Percentiles rank a stretch among this genome's conserved stretches.
phyloP scores from a whole-genome alignment of 441 rosid genomes.

The Corymbia calophylla region DNA sequence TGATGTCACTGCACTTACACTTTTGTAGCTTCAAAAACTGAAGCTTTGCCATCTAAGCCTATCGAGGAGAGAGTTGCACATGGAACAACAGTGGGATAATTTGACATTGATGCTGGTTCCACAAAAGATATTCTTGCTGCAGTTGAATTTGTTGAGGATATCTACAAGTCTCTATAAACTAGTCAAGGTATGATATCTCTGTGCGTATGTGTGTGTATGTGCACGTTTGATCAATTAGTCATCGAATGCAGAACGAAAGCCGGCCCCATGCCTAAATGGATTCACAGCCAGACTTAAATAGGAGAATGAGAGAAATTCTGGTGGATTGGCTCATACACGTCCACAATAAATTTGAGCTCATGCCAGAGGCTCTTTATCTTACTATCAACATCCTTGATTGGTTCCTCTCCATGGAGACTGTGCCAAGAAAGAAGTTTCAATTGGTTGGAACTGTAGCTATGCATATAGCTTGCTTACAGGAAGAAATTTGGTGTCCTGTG shows the following conservation, averaged over 20 bases:
- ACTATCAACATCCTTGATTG: rapidly evolving
- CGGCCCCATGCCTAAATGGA: neutral
- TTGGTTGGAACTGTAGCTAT: neutral
- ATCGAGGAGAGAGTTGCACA: neutral
- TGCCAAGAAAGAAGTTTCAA: neutral
- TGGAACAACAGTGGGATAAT: neutral
- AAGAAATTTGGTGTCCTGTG: neutral
- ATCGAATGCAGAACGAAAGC: neutral
- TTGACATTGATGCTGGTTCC: neutral
- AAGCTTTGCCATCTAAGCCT: neutral
- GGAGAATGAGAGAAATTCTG: neutral
- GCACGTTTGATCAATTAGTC: neutral
- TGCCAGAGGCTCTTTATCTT: neutral
- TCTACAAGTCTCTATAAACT: neutral
- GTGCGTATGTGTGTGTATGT: rapidly evolving
- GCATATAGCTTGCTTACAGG: neutral
- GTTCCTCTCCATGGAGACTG: neutral
- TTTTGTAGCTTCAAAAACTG: neutral
- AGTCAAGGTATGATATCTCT: neutral
- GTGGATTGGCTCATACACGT: rapidly evolving
- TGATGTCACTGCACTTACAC: neutral
- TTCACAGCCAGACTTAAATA: neutral
- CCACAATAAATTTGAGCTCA: neutral
- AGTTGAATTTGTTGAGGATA: neutral
- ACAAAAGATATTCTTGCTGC: neutral